These are phyloP conservation scores for Vicia villosa DNA, from an alignment of 306 rosid genomes.

Conservation along the genomic window DNA sequence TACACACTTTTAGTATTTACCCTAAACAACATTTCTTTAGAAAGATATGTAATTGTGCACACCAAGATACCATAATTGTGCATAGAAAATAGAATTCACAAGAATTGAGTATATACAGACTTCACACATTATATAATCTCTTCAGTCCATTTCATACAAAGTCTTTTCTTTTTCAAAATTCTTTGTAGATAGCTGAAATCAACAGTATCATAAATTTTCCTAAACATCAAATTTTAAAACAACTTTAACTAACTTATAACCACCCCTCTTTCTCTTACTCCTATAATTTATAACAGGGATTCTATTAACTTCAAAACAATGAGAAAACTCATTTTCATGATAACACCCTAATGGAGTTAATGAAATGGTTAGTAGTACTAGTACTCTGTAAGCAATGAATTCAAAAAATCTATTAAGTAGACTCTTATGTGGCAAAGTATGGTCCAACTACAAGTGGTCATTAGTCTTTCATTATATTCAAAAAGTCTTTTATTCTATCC, in stretches of 20 bases:
- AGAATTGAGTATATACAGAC: background rate
- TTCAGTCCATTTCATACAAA: background rate
- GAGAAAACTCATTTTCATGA: background rate
- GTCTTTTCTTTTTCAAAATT: background rate
- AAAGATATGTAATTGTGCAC: too few species aligned
- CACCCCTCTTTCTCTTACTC: background rate
- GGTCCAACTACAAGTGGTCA: background rate
- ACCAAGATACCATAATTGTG: too few species aligned
- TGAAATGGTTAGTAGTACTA: background rate
- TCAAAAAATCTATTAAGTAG: background rate
- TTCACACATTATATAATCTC: background rate
- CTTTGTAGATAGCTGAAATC: background rate
- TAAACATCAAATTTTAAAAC: background rate
- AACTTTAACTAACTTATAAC: background rate
- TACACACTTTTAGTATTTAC: too few species aligned
- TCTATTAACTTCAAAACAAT: background rate
- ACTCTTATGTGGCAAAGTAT: background rate
- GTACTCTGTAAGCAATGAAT: background rate
- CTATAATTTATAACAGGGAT: background rate
- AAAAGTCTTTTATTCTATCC: background rate
- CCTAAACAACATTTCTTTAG: too few species aligned
- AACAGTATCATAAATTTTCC: background rate
- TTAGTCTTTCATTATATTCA: background rate
- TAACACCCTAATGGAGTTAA: background rate
- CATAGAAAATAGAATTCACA: background rate